Conservation (phyloP, 805 yeast genomes). For the Myxozyma geophila region DNA sequence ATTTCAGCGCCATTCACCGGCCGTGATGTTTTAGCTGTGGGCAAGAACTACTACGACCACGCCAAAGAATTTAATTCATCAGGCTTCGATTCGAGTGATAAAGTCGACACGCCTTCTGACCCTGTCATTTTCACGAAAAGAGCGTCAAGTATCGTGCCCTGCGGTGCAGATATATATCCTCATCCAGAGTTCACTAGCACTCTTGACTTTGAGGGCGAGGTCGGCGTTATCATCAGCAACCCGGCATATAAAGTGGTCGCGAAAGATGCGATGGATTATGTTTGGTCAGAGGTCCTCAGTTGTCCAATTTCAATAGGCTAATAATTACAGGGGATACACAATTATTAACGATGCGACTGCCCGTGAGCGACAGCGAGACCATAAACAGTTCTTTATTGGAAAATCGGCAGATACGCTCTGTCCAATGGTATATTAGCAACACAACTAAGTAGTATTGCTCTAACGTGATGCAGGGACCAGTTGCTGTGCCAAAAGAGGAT, state of each 20-base stretch:
- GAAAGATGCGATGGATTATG: slow-evolving; percentile 52
- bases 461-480: slow-evolving; percentile 18
- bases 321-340: slow-evolving; percentile 50
- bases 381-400: slow-evolving; percentile 29
- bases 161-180: slow-evolving; percentile 19
- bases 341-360: slow-evolving; percentile 61
- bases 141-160: slow-evolving; percentile 22
- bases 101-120: slow-evolving; percentile 26
- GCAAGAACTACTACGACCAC: slow-evolving; percentile 32
- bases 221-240: slow-evolving; percentile 59
- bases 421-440: slow-evolving; percentile 20
- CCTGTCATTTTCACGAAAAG: slow-evolving; percentile 30
- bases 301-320: background rate
- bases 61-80: slow-evolving; percentile 30
- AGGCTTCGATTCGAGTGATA: slow-evolving; percentile 32
- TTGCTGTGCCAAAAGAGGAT: slow-evolving; percentile 28
- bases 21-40: slow-evolving; percentile 28
- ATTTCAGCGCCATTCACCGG: slow-evolving; percentile 20
- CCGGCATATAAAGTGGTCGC: slow-evolving; percentile 50
- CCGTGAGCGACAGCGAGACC: slow-evolving; percentile 45
- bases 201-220: slow-evolving; percentile 59
- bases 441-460: background rate
- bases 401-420: slow-evolving; percentile 28
- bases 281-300: slow-evolving; percentile 39
- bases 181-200: slow-evolving; percentile 28